Evolutionary conservation across 768 basidiomycete species (phyloP), one percentile per base, ranked within the genome.

Genomic region (Erythrobasidium yunnanense): DNA sequence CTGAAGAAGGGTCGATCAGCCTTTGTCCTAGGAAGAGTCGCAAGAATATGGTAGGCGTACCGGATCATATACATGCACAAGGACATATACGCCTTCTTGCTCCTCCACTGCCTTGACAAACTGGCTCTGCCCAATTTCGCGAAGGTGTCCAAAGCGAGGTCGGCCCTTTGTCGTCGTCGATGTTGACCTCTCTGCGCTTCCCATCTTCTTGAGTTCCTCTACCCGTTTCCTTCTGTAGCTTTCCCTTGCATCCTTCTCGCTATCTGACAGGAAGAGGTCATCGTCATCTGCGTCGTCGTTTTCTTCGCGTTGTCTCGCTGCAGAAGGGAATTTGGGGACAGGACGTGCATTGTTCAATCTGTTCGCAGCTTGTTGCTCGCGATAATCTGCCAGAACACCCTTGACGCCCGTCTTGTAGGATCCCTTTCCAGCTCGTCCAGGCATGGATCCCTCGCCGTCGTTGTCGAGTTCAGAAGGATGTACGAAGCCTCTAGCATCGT

Each of bases 391-490:
- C 7, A 69, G 55, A 4, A 73, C 73, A n/a, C 73, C 73, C 52
- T 73, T 73, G 18, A 70, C 70, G 25, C 73, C 73, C 22, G 73
- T 73, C 50, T 73, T 71, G 49, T 63, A 49, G 13, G 60, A 63
- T 22, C n/a, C n/a, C n/a, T n/a, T n/a, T n/a, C n/a, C n/a, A n/a
- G n/a, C n/a, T n/a, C n/a, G n/a, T n/a, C n/a, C n/a, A n/a, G n/a
- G n/a, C n/a, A n/a, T n/a, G n/a, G n/a, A n/a, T n/a, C n/a, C n/a
- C n/a, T n/a, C n/a, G n/a, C n/a, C n/a, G n/a, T n/a, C n/a, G n/a
- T n/a, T n/a, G n/a, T n/a, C n/a, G n/a, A 42, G 38, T 11, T 42
- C 38, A n/a, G 38, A 42, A n/a, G 38, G 38, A 42, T 42, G 38
- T 11, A 42, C 38, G 38, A 42, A 42, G 38, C 38, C 38, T 11